A percentile compares a stretch with the other conserved stretches of the same genome.
Conservation (phyloP, 2,329 filamentous ascomycete genomes). For the Alternaria conjuncta region DNA sequence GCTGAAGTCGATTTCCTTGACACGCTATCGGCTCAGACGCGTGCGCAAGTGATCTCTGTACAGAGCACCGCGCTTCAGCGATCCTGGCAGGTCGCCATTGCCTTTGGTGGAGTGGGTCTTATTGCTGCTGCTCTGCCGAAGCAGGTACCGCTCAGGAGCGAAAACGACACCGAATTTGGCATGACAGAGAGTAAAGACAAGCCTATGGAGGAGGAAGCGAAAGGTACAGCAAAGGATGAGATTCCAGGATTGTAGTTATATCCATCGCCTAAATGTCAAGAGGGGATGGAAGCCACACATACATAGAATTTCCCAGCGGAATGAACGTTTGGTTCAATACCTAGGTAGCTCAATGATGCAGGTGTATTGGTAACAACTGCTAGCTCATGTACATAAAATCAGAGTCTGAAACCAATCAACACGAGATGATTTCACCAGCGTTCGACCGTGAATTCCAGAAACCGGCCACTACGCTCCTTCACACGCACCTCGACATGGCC, state of each 20-base stretch:
- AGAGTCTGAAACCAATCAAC: no score
- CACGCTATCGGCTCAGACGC: not conserved
- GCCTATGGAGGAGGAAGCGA: not conserved
- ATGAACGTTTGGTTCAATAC: not conserved
- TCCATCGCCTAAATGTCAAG: no score
- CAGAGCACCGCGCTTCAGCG: not conserved
- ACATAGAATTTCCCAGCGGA: not conserved
- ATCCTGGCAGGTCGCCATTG: not conserved
- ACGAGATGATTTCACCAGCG: no score
- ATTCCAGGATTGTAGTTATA: not conserved
- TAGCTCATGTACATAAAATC: no score
- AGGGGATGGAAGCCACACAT: not conserved
- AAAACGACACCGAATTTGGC: not conserved
- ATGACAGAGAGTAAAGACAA: not conserved
- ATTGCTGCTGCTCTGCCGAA: not conserved
- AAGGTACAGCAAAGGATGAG: not conserved
- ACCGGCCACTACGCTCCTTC: not conserved
- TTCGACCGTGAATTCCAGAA: not conserved
- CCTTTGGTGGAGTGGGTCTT: not conserved
- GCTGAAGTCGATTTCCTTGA: not conserved
- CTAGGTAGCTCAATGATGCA: no score
- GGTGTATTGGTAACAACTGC: no score
- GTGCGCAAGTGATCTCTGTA: not conserved
- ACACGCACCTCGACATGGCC: not conserved
- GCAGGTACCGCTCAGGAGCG: not conserved